Evolutionary conservation across 176 grass and related monocot genomes (phyloP), one percentile per base, ranked within the genome.

Genomic region (Carex cristatella): DNA sequence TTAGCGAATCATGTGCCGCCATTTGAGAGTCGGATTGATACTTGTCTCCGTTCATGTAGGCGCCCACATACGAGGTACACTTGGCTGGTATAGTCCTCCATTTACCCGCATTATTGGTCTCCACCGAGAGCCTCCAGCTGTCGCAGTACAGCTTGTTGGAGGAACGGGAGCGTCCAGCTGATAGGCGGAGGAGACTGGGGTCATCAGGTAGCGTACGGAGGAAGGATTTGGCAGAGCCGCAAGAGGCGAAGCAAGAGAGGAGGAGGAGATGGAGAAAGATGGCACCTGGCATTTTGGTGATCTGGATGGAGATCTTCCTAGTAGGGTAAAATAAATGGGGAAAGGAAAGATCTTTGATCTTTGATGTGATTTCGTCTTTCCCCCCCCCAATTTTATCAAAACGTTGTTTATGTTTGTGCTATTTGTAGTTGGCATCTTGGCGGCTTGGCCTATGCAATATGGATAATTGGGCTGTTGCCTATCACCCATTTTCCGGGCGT

Each of bases 41-140:
- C n/a, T 79, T 88, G 48, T 92, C 86, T 3, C 92, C 92, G 61
- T 90, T 85, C 67, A 98, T 88, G 89, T 98, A 98, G 11, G 16
- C 78, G 2, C 10, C 37, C 42, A 95, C 91, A 64, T 63, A 87
- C 0, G 19, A 65, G 42, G 10, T 3, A 84, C 95, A 98, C 27
- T 84, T 83, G 7, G 38, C 16, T 7, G 93, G 95, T 28, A 95
- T 58, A 15, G 83, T 30, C 67, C 10, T 0, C 91, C 91, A 98
- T 15, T 73, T 84, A 0, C 93, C 95, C 49, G 89, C 89, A 87
- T 98, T 92, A 76, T 64, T 88, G 51, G 93, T 92, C 90, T 95
- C 95, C 48, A 85, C 95, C 1, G 95, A 95, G 3, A 98, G 91
- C 91, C 85, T 92, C 95, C 95, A 98, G 80, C 95, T 89, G 70